Base-by-base conservation (phyloP, 768 basidiomycete species). In the Phallus indusiatus region DNA sequence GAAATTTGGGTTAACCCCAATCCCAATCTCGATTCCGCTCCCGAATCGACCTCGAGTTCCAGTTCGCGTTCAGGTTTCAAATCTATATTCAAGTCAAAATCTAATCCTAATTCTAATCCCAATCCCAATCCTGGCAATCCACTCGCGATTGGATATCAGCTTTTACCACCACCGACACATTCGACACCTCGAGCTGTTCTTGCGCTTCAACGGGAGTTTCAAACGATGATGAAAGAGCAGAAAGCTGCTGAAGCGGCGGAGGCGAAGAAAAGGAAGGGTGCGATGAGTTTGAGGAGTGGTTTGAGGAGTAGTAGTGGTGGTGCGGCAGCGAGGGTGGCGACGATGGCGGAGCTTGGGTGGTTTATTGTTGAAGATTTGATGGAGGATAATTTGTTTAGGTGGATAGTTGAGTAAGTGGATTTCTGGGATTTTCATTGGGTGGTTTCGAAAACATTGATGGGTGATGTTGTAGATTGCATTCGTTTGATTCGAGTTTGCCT, bases 361-460 rank as follows among this genome's bases (percentile, higher is more conserved):
- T 86, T 83, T 67, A 75, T 89, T 85, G 12, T 79, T 77, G 17
- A 82, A 84, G n/a, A 69, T n/a, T 28, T 81, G 47, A 80, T 85
- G 20, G 79, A 78, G 8, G 81, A 86, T 65, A 86, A 86, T 62
- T 68, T 86, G 18, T 85, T 83, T 69, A 83, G 84, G 65, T 87
- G 84, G 85, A 78, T 87, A 59, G 78, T 88, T 11, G 86, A 88
- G 68, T 55, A 65, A 28, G 28, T 28, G 7, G 28, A n/a, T n/a
- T n/a, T n/a, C n/a, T n/a, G n/a, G n/a, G n/a, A n/a, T n/a, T 18
- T 6, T 28, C n/a, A n/a, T n/a, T n/a, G n/a, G n/a, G n/a, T n/a
- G n/a, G n/a, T n/a, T n/a, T n/a, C n/a, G n/a, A n/a, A n/a, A n/a
- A n/a, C n/a, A 60, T 56, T 61, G 51, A 5, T 66, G 65, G 67